Percentiles rank a stretch among this genome's conserved stretches.
Evolutionary conservation across 2,329 filamentous ascomycete species (phyloP).

Genomic region (Beauveria bassiana): DNA sequence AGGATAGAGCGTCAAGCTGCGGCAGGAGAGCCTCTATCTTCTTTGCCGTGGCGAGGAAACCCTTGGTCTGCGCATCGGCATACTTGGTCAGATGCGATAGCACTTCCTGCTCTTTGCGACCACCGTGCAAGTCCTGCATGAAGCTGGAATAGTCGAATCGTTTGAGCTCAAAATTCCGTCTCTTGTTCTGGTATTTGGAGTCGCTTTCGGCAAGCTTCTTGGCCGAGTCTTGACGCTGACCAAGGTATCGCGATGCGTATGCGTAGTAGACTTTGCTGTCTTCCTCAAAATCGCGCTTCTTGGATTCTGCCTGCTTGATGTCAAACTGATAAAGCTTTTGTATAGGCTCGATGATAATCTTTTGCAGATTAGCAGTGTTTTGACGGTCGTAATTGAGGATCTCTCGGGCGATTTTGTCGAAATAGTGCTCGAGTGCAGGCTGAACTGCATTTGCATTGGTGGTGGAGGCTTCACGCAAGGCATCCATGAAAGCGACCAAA

Average conservation of each 20-base stretch:
- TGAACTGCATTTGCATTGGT: conserved; percentile 97
- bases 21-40: conserved; percentile 82
- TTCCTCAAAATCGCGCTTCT: conserved; percentile 97
- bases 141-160: conserved; percentile 98
- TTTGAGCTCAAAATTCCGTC: conserved; percentile 91
- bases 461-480: conserved; percentile 75
- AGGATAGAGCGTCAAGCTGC: conserved; percentile 79
- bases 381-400: conserved; percentile 81
- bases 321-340: conserved; percentile 87
- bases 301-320: conserved; percentile 94
- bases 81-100: conserved; percentile 90
- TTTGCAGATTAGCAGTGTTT: conserved; percentile 79
- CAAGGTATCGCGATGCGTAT: conserved; percentile 92
- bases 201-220: conserved; percentile 96
- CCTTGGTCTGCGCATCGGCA: conserved; percentile 80
- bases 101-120: conserved; percentile 96
- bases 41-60: conserved; percentile 74
- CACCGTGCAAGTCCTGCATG: conserved; percentile 97
- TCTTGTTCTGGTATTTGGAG: conserved; percentile 90
- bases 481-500: conserved; percentile 73
- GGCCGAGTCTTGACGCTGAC: conserved; percentile 87
- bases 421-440: conserved; percentile 94
- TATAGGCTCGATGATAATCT: conserved; percentile 89
- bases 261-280: conserved; percentile 98
- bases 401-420: conserved; percentile 90